Evolutionary conservation across 108 stramenopile genomes (phyloP), one percentile per base, ranked within the genome.

Genomic region (Cylindrotheca closterium): DNA sequence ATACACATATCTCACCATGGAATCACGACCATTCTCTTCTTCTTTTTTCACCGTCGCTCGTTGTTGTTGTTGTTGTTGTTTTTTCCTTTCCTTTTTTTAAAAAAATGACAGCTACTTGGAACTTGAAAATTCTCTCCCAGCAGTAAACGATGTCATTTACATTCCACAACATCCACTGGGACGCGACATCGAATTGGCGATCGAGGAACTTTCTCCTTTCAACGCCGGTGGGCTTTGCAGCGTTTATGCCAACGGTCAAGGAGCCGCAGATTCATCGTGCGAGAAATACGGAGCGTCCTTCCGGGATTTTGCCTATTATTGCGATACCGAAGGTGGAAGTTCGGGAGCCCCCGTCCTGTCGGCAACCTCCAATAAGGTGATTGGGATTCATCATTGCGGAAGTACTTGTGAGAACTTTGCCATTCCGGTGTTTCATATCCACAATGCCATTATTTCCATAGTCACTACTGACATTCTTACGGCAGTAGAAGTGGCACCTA

Each of bases 301-400:
- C 25, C 19, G n/a, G 4, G 34, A 60, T 4, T 31, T 60, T 10
- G 19, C 34, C 19, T 60, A 60, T 60, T 18, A 21, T 22, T 60
- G 58, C 34, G 58, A 60, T 25, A 60, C 58, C 32, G 37, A 60
- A 46, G 58, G 58, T 37, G 58, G 58, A n/a, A 45, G 37, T 22
- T 60, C 58, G 34, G 58, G 58, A 3, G 30, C 58, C 37, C 58
- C 58, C 58, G 33, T 60, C 58, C 34, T 60, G 2, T 45, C 37
- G 37, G 7, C 21, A 15, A 4, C 31, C 32, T 22, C 33, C n/a
- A 60, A 60, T 33, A 60, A 60, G 15, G 58, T 60, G n/a, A 37
- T 60, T n/a, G 58, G 58, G 2, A 19, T 45, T 34, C 58, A 60
- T 22, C 33, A 52, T 8, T 21, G 51, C n/a, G 24, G 51, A 18